Evolutionary conservation across 1,284 basidiomycete genomes (phyloP), one percentile per base, ranked within the genome.

Genomic region (Takashimella koratensis): DNA sequence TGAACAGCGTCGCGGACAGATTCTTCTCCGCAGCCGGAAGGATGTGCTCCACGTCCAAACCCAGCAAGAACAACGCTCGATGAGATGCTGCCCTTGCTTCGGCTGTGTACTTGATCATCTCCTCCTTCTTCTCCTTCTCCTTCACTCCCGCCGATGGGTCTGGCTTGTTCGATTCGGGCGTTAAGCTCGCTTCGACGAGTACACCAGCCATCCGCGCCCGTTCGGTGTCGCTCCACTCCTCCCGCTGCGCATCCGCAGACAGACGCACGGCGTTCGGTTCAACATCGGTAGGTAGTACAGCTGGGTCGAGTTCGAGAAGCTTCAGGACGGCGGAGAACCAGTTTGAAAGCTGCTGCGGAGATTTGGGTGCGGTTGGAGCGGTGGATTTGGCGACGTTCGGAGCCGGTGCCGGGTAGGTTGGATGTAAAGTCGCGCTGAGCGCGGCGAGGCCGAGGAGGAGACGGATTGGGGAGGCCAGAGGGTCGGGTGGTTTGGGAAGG

Each of bases 1-100:
- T 63, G 60, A 75, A 79, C 16, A 80, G 70, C 6, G 73, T 73
- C 16, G 60, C 58, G 2, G 74, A 66, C 13, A 79, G 63, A 5
- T 64, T 57, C 20, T 64, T 63, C 58, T 79, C 79, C 20, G 75
- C 74, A 20, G 62, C 59, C 2, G 70, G 66, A 5, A 76, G 50
- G 3, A 75, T 65, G 2, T 58, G 49, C 4, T 55, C 51, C 1
- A 64, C 53, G 0, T 67, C 58, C 36, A 79, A 65, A 5, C 65
- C 70, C 12, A 79, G 67, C 1, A 75, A 48, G 8, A 59, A 40
- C 13, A 76, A 63, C 0, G 77, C 68, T 3, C 63, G 56, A 43
- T 75, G 65, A 5, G 70, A 60, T 43, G 75, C 62, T 0, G 73
- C 70, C 4, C 76, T 68, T 4, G 70, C 65, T 3, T 75, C 54